Conservation (phyloP, 2,329 filamentous ascomycete genomes). For the Arthrobotrys musiformis region DNA sequence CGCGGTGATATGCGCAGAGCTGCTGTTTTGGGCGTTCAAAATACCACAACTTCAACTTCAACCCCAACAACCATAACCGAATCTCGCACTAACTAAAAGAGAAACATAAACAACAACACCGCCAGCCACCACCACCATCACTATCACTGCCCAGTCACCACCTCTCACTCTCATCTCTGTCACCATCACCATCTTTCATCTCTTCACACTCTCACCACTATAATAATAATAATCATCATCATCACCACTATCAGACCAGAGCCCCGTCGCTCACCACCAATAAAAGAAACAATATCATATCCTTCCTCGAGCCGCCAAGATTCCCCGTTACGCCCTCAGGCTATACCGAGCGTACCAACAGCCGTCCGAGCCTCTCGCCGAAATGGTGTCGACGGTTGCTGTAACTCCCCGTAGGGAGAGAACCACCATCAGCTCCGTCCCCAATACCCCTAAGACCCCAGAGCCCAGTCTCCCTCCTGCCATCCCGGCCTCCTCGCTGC, state of each 20-base stretch:
- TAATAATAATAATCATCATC: not conserved
- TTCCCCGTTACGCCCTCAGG: slow-evolving; percentile 23
- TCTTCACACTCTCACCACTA: not conserved
- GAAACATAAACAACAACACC: slow-evolving; percentile 35
- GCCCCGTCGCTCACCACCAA: not conserved
- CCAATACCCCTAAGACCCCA: slow-evolving; percentile 48
- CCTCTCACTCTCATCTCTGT: slow-evolving; percentile 1
- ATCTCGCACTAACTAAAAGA: not conserved
- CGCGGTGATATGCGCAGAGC: slow-evolving; percentile 10
- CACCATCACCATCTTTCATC: not conserved
- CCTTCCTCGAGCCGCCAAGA: slow-evolving; percentile 10
- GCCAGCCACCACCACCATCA: slow-evolving; percentile 14
- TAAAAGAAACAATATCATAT: too few relatives aligned
- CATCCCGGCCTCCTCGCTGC: slow-evolving; percentile 40
- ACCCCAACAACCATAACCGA: not conserved
- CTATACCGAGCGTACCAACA: slow-evolving; percentile 21
- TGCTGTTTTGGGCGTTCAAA: slow-evolving; percentile 15
- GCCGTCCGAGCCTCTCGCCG: not conserved
- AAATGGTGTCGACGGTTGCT: slow-evolving; percentile 47
- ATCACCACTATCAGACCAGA: not conserved
- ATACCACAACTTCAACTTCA: slow-evolving; percentile 27
- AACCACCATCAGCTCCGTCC: slow-evolving; percentile 38
- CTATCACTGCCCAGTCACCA: not conserved
- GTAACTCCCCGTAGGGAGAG: slow-evolving; percentile 39
- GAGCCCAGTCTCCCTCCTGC: slow-evolving; percentile 45